Percentiles rank a stretch among this genome's conserved stretches.
Conservation (phyloP, 2,329 filamentous ascomycete genomes). For the Diaporthe caulivora region DNA sequence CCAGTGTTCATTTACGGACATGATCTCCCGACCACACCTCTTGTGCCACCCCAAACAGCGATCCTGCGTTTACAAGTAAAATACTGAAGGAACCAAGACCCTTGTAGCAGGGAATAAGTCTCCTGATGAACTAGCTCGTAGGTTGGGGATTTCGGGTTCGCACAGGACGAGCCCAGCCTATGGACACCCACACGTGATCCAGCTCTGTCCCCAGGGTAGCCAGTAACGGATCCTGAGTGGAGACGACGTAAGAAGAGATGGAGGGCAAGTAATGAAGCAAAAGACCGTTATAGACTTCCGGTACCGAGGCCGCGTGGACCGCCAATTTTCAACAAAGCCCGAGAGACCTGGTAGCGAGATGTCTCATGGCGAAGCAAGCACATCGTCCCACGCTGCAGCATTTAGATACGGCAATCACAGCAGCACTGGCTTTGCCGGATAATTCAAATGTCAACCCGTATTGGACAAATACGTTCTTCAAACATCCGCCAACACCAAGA, state of each 20-base stretch:
- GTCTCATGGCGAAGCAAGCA: slow-evolving; percentile 18
- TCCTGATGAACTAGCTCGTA: neutral
- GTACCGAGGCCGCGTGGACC: neutral
- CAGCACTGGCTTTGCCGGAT: neutral
- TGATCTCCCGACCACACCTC: neutral
- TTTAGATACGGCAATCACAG: neutral
- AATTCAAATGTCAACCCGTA: neutral
- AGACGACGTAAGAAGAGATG: neutral
- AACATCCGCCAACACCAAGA: neutral
- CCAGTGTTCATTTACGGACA: slow-evolving; percentile 3
- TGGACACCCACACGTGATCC: neutral
- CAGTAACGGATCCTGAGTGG: neutral
- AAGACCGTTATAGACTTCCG: neutral
- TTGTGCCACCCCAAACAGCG: neutral
- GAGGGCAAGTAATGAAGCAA: neutral
- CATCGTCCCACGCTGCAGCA: neutral
- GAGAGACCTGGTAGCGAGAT: slow-evolving; percentile 4
- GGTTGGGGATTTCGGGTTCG: neutral
- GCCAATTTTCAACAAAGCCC: neutral
- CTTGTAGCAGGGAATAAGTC: too few species aligned
- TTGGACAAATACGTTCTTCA: slow-evolving; percentile 11
- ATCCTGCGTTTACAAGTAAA: slow-evolving; percentile 8
- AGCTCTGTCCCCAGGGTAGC: neutral
- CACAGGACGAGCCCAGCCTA: neutral
- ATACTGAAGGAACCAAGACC: too few species aligned